phyloP scores from a whole-genome alignment of 1,284 basidiomycete species.

The Tetrapyrgos nigripes region DNA sequence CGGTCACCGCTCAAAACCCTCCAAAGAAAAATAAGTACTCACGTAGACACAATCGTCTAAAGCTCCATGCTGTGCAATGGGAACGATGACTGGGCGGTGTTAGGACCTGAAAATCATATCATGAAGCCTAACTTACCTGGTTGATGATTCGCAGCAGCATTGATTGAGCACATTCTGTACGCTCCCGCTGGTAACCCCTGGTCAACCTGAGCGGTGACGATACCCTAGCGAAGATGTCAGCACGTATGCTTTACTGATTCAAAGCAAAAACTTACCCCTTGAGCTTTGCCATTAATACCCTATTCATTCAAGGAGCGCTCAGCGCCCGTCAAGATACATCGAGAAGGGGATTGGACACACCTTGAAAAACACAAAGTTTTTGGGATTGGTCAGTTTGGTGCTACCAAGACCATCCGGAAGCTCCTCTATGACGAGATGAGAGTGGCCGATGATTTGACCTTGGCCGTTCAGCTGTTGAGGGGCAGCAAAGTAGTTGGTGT shows the following conservation, averaged over 20 bases:
- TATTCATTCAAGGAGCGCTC: too few relatives aligned
- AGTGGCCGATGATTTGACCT: conserved; percentile 55
- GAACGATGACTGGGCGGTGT: conserved; percentile 59
- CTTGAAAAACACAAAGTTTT: conserved; percentile 63
- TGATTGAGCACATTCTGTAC: conserved; percentile 58
- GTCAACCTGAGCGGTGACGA: conserved; percentile 50
- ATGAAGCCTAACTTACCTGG: too few relatives aligned
- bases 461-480: conserved; percentile 57
- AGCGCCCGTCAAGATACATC: not conserved
- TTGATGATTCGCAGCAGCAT: too few relatives aligned
- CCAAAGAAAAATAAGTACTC: conserved; percentile 21
- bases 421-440: conserved; percentile 60
- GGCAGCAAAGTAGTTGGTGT: conserved; percentile 57
- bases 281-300: conserved; percentile 44
- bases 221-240: too few relatives aligned
- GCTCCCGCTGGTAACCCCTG: conserved; percentile 53
- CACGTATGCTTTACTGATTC: too few relatives aligned
- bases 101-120: too few relatives aligned
- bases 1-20: not conserved
- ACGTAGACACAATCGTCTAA: conserved; percentile 59
- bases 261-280: too few relatives aligned
- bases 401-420: conserved; percentile 49
- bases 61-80: conserved; percentile 58
- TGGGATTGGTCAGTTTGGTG: conserved; percentile 55
- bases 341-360: conserved; percentile 21